These are phyloP conservation scores for Thraustochytrium sp. DNA, from an alignment of 352 stramenopile genomes.

Conservation along the genomic window DNA sequence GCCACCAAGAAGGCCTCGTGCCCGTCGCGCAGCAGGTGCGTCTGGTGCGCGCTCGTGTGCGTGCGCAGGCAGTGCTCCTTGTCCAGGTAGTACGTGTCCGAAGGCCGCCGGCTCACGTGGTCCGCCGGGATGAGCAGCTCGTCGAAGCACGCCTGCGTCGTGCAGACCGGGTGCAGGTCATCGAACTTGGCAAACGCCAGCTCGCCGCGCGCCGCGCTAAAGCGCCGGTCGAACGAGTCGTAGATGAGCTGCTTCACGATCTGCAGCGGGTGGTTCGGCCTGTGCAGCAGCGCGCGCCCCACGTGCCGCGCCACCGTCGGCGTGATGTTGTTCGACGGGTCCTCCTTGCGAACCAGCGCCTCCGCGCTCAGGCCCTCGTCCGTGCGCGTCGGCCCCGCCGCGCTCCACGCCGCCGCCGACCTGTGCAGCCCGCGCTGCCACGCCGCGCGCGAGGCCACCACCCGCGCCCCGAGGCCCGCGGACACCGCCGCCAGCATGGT, in stretches of 20 bases:
- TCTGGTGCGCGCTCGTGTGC: conserved; percentile 82
- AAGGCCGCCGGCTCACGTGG: conserved; percentile 73
- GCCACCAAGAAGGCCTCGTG: conserved; percentile 82
- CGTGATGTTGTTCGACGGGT: conserved; percentile 54
- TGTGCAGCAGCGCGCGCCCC: conserved; percentile 53
- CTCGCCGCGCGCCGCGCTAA: not conserved
- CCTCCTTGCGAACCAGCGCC: not conserved
- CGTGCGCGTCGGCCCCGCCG: not conserved
- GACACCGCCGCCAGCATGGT: no score
- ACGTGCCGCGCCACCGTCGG: conserved; percentile 54
- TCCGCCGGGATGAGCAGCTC: conserved; percentile 80
- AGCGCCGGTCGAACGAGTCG: conserved; percentile 44
- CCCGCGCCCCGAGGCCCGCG: no score
- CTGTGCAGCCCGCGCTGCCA: not conserved
- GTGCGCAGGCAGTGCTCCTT: conserved; percentile 67
- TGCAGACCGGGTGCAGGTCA: conserved; percentile 72
- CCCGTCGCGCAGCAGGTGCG: conserved; percentile 74
- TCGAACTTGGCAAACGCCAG: conserved; percentile 63
- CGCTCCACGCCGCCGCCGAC: not conserved
- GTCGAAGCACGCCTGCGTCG: conserved; percentile 79
- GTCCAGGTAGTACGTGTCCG: conserved; percentile 83
- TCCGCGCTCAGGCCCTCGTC: not conserved
- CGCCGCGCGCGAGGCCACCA: no score
- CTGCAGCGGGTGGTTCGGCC: conserved; percentile 54
- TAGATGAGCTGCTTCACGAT: conserved; percentile 57